Base-by-base conservation (phyloP, 164 flowering plant genomes). In the Malania oleifera region DNA sequence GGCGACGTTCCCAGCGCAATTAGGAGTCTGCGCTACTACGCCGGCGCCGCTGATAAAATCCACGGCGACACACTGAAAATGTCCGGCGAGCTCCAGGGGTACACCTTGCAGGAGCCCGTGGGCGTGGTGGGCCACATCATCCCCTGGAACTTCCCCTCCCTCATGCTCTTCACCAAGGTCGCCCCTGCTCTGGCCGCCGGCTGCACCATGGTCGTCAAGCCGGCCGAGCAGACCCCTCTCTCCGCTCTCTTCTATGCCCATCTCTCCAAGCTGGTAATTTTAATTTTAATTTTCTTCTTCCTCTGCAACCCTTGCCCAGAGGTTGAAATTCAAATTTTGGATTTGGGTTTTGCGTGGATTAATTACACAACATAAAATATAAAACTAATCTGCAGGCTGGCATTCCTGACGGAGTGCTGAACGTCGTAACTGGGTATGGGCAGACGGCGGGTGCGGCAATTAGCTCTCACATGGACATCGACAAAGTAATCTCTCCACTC, bases 321-420 rank as follows among this genome's bases (percentile, higher is more conserved):
- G n/a, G n/a, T n/a, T n/a, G n/a, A n/a, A n/a, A n/a, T n/a, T n/a
- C n/a, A n/a, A n/a, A n/a, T n/a, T n/a, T n/a, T n/a, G n/a, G n/a
- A n/a, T n/a, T n/a, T n/a, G n/a, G n/a, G n/a, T n/a, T n/a, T n/a
- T n/a, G n/a, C n/a, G n/a, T n/a, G n/a, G n/a, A n/a, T n/a, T n/a
- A n/a, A n/a, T n/a, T n/a, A n/a, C n/a, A n/a, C n/a, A n/a, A n/a
- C n/a, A n/a, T n/a, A n/a, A n/a, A n/a, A n/a, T n/a, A n/a, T n/a
- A n/a, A n/a, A n/a, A n/a, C n/a, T n/a, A n/a, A n/a, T n/a, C n/a
- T n/a, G n/a, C 59, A 91, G 98, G 98, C 98, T 23, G 98, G 96
- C 14, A 47, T 89, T 7, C 98, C 98, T 6, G 90, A 88, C 65
- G 98, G 98, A 56, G 96, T 91, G 56, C 46, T 91, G 45, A 89